Conservation (phyloP, 2,329 filamentous ascomycete genomes). For the Parasarocladium wereldwijsianum region DNA sequence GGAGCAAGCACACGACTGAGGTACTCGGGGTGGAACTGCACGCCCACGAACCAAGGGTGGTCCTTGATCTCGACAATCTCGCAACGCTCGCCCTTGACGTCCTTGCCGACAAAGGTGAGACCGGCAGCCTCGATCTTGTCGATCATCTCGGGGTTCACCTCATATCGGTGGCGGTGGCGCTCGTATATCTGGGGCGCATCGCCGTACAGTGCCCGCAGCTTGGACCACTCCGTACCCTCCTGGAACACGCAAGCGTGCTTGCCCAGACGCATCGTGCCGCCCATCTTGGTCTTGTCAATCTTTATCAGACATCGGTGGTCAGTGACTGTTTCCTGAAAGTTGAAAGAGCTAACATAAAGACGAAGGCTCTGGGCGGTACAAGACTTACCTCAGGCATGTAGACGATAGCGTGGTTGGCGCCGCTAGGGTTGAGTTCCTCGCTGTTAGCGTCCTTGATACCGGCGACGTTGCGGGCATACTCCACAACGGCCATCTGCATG, state of each 20-base stretch:
- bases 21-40: slow-evolving; percentile 86
- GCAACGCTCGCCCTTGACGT: slow-evolving; percentile 65
- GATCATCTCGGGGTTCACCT: slow-evolving; percentile 73
- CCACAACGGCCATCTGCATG: slow-evolving; percentile 86
- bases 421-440: slow-evolving; percentile 38
- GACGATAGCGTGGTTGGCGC: slow-evolving; percentile 60
- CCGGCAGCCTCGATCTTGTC: slow-evolving; percentile 53
- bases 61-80: slow-evolving; percentile 72
- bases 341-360: too few species aligned
- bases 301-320: slow-evolving; percentile 1
- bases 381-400: slow-evolving; percentile 67
- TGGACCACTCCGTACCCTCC: slow-evolving; percentile 59
- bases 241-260: slow-evolving; percentile 64
- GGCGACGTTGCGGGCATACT: slow-evolving; percentile 67
- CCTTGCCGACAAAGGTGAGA: slow-evolving; percentile 64
- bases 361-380: neutral
- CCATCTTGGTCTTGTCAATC: slow-evolving; percentile 51
- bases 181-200: slow-evolving; percentile 42
- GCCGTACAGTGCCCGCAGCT: slow-evolving; percentile 62
- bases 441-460: slow-evolving; percentile 41
- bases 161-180: slow-evolving; percentile 78
- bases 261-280: slow-evolving; percentile 79
- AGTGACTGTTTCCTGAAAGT: neutral
- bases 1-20: slow-evolving; percentile 60
- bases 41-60: slow-evolving; percentile 70